These are phyloP conservation scores for Wickerhamomyces queroliae DNA, from an alignment of 805 yeast species.

Conservation along the genomic window DNA sequence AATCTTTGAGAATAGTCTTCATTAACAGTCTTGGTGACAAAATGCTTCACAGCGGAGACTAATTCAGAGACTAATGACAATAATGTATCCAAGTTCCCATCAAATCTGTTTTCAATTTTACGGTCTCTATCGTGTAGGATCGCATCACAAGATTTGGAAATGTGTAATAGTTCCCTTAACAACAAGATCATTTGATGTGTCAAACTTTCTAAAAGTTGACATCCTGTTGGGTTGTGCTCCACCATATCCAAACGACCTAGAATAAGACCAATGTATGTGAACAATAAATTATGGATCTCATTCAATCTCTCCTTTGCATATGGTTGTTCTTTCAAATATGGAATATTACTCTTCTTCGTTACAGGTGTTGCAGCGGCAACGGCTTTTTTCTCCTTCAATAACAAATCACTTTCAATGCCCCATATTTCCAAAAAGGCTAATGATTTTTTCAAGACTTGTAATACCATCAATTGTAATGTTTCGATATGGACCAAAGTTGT, in stretches of 20 bases:
- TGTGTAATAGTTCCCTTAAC: conserved; percentile 55
- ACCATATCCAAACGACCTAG: conserved; percentile 75
- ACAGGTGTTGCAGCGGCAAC: background rate
- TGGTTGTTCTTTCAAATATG: conserved; percentile 50
- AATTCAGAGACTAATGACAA: conserved; percentile 57
- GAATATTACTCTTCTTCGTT: conserved; percentile 24
- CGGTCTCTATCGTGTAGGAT: conserved; percentile 23
- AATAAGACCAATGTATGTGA: conserved; percentile 57
- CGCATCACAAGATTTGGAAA: conserved; percentile 43
- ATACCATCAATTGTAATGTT: conserved; percentile 55
- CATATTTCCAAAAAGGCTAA: conserved; percentile 63
- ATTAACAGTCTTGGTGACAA: conserved; percentile 49
- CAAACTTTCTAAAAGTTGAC: conserved; percentile 58
- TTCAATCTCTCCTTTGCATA: conserved; percentile 54
- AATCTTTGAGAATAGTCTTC: conserved; percentile 30
- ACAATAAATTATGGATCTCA: conserved; percentile 55
- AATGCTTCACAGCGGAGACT: conserved; percentile 56
- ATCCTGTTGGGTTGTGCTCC: conserved; percentile 67
- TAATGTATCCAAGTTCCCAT: conserved; percentile 48
- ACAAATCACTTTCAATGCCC: conserved; percentile 54
- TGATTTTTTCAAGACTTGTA: conserved; percentile 62
- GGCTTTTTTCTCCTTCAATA: conserved; percentile 24
- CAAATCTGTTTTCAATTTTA: conserved; percentile 18
- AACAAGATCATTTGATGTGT: conserved; percentile 65
- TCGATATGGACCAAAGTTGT: conserved; percentile 52